Base-by-base conservation (phyloP, 2,329 filamentous ascomycete species). In the Diplodia seriata region DNA sequence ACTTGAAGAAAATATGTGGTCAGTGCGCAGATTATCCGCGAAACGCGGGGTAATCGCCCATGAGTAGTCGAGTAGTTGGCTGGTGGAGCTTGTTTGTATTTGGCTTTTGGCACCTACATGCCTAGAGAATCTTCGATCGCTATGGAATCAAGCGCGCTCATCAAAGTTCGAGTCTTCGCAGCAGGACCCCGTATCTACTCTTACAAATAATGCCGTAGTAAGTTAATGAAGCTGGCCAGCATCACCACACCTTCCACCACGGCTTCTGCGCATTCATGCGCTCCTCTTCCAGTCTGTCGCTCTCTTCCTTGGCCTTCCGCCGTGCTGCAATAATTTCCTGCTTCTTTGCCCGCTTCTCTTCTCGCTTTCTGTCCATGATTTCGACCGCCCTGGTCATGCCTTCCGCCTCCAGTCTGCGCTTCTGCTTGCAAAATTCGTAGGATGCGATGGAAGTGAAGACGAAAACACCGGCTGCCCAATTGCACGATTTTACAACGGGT, bases 311-410 rank as follows among this genome's bases (percentile, higher is more conserved):
- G 29, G 77, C 78, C 70, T 75, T 75, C 68, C 82, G 71, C 68
- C 81, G 75, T 63, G 82, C 80, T 57, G 78, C 76, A 50, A 75
- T 73, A 15, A 74, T 59, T 64, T 74, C 74, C 69, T 82, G 81
- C 71, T 79, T 81, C 69, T 79, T 79, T n/a, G 78, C 77, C 70
- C 81, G 81, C 49, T 82, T 78, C 54, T 76, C 76, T 23, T 74
- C 83, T 74, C 91, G 89, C 78, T 93, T 89, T 73, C 87, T 84
- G 75, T 91, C 89, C 78, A 94, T 90, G 68, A 95, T 87, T 76
- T 97, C 92, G 67, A 97, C 90, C 4, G 91, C 91, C 71, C 93
- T 85, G 77, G 91, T 91, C 89, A 99, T 94, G 70, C 92, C 91
- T 70, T 89, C 87, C 73, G 90, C 87, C 80, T 98, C 94, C 69